A percentile compares a stretch with the other conserved stretches of the same genome.
Evolutionary conservation across 306 rosid genomes (phyloP).

Genomic region (Casuarina glauca): DNA sequence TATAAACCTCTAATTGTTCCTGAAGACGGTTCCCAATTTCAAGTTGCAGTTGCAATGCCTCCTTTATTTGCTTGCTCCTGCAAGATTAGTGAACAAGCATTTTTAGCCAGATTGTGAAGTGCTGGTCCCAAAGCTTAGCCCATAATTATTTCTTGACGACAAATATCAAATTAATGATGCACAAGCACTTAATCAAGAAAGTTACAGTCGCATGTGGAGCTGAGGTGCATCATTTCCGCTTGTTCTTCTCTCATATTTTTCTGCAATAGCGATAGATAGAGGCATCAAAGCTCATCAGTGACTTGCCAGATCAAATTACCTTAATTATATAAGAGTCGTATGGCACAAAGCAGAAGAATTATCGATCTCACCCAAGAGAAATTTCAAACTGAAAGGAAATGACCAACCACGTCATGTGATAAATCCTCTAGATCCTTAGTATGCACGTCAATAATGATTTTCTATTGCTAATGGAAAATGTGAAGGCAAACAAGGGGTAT

Average conservation of each 20-base stretch:
- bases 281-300: neutral
- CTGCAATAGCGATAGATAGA: neutral
- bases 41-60: constrained; percentile 37
- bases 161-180: neutral
- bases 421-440: no score
- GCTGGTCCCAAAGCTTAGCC: no score
- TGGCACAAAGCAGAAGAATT: no score
- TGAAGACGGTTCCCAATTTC: constrained; percentile 38
- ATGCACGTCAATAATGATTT: no score
- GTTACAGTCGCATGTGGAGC: neutral
- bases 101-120: neutral
- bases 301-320: no score
- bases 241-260: neutral
- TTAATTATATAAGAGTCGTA: no score
- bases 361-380: no score
- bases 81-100: neutral
- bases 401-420: no score
- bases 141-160: neutral
- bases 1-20: constrained; percentile 43
- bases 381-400: no score
- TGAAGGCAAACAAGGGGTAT: no score
- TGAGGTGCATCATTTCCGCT: neutral
- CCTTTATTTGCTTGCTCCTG: constrained; percentile 46
- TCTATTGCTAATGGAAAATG: no score
- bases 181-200: neutral